Evolutionary conservation across 441 rosid genomes (phyloP).

Genomic region (Populus tomentosa): DNA sequence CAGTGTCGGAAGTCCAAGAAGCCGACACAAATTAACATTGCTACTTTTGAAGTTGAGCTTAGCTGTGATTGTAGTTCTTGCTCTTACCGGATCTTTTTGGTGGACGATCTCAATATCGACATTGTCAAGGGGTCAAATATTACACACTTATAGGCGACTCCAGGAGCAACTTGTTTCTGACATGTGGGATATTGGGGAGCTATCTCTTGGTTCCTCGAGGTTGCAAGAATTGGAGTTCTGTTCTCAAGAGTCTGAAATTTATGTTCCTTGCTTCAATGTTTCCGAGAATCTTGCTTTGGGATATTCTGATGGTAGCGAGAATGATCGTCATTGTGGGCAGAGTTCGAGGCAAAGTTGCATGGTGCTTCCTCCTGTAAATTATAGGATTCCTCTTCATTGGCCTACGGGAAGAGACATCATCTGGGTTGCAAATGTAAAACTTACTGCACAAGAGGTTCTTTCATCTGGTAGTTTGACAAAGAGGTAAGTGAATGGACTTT

Average conservation of each 20-base stretch:
- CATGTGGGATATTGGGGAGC: slow-evolving; percentile 88
- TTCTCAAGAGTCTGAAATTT: slow-evolving; percentile 56
- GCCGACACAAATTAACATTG: slow-evolving; percentile 54
- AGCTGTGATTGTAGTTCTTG: slow-evolving; percentile 57
- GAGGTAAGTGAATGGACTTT: slow-evolving; percentile 45
- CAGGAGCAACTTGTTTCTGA: slow-evolving; percentile 94
- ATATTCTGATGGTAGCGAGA: slow-evolving; percentile 44
- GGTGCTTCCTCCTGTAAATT: slow-evolving; percentile 66
- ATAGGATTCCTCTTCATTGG: slow-evolving; percentile 95
- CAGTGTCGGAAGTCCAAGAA: slow-evolving; percentile 48
- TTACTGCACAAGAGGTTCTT: slow-evolving; percentile 88
- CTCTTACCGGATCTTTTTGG: slow-evolving; percentile 86
- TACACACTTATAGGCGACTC: slow-evolving; percentile 72
- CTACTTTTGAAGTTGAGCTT: slow-evolving; percentile 69
- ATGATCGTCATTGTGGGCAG: slow-evolving; percentile 63
- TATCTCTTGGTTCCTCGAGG: slow-evolving; percentile 71
- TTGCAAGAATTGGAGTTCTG: slow-evolving; percentile 79
- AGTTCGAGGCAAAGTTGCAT: slow-evolving; percentile 58
- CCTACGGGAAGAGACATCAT: slow-evolving; percentile 95
- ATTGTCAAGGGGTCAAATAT: slow-evolving; percentile 66
- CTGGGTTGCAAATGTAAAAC: slow-evolving; percentile 89
- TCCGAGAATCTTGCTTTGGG: slow-evolving; percentile 63
- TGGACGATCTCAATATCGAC: slow-evolving; percentile 85
- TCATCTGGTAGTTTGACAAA: slow-evolving; percentile 95
- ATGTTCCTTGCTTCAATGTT: slow-evolving; percentile 81